Evolutionary conservation across 306 rosid genomes (phyloP), one percentile per base, ranked within the genome.

Genomic region (Trifolium pratense): DNA sequence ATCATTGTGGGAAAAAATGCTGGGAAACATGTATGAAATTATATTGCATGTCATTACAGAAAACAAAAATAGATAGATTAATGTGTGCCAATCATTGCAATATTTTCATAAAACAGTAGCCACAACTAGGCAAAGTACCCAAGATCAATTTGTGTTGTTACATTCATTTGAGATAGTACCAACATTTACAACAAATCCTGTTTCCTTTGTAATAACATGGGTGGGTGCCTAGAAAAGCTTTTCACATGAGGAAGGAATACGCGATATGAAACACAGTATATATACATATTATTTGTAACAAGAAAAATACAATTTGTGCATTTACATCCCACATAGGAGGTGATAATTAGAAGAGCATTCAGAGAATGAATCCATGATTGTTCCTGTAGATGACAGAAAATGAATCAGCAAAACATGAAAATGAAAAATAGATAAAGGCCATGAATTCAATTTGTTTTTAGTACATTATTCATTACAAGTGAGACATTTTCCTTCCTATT

Each of bases 351-450:
- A 82, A 11, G 87, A 76, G 67, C 55, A 68, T 32, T 87, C 83
- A 75, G 36, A 52, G 61, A 72, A 17, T 20, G 72, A 42, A 69
- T 71, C 43, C 29, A 21, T 51, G 17, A 43, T 43, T 66, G 70
- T 74, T 78, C 85, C 89, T 86, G 90, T 58, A 55, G 59, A 84
- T 20, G 77, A 61, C 18, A 11, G 43, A 78, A 39, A 65, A 71
- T 62, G 15, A 53, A 76, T 68, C 11, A 58, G 59, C 9, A 46
- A 76, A 76, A 16, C 9, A 55, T 26, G 37, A 26, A 55, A 25
- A 52, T 68, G 55, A 37, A 40, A 52, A 51, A 16, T 51, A 62
- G 59, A 62, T 3, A 69, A 60, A 51, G 17, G 56, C 31, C 31
- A 34, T 20, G 49, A 68, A 51, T 4, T 49, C 1, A 13, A 13